Evolutionary conservation across 1,139 yeast genomes (phyloP).

Genomic region (Scheffersomyces titani): DNA sequence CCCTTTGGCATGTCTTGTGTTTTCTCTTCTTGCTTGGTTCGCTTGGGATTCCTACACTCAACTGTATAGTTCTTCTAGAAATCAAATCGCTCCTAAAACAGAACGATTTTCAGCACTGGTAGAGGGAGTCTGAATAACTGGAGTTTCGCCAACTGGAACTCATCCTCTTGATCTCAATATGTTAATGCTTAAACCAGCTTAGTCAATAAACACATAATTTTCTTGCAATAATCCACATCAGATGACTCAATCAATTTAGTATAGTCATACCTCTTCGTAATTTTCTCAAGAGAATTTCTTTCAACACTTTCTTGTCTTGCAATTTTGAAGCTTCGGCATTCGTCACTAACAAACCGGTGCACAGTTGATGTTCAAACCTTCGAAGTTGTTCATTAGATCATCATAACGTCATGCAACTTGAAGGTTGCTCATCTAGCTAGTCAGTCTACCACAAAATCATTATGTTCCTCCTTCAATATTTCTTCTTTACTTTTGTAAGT

Average conservation of each 20-base stretch:
- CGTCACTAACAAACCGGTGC: not conserved
- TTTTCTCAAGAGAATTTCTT: not conserved
- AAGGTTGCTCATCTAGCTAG: too few species aligned
- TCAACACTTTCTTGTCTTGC: constrained; percentile 2
- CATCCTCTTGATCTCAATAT: constrained; percentile 3
- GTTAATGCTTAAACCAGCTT: constrained; percentile 3
- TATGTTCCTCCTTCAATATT: too few species aligned
- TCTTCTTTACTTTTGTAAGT: too few species aligned
- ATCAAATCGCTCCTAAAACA: not conserved
- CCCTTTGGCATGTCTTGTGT: not conserved
- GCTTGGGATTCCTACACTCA: too few species aligned
- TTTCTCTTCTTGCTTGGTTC: too few species aligned
- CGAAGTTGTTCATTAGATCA: not conserved
- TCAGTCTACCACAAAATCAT: too few species aligned
- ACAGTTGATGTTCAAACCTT: constrained; percentile 1
- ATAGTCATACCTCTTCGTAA: constrained; percentile 1
- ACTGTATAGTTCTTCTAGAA: constrained; percentile 2
- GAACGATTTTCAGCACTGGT: constrained; percentile 2
- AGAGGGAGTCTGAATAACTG: constrained; percentile 3
- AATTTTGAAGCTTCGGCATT: constrained; percentile 3
- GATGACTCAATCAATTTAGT: not conserved
- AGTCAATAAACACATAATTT: constrained; percentile 5
- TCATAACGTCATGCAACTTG: too few species aligned
- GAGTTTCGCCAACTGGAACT: constrained; percentile 2
- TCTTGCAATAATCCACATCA: constrained; percentile 1